Base-by-base conservation (phyloP, 176 grass and related monocot genomes). In the Triticum monococcum region DNA sequence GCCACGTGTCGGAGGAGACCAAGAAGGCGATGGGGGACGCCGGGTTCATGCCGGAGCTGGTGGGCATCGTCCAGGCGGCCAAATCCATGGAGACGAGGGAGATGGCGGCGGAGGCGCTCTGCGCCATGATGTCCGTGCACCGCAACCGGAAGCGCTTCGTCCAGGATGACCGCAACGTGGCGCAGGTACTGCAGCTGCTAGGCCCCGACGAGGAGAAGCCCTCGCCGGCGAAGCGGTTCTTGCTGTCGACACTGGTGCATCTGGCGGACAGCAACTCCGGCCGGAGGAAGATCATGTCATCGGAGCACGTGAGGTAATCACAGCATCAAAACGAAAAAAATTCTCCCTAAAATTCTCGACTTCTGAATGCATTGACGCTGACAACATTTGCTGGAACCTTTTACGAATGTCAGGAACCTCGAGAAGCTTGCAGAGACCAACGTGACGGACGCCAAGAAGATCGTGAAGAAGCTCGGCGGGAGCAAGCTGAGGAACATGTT, bases 1-100 rank as follows among this genome's bases (percentile, higher is more conserved):
- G 92, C 59, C 81, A 70, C 60, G 23, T 89, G 18, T 99, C 92
- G 20, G 90, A 94, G 62, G 92, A 87, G 71, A 61, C 83, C 3
- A 99, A 80, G 81, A 96, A 92, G 64, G 86, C 92, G 18, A 90
- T 96, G 88, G 97, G 97, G n/a, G 87, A 96, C 57, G 87, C 79
- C 41, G 90, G 92, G 26, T 89, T 99, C 89, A 96, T 99, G 89
- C 88, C 89, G 20, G 97, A 99, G 92, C 90, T 99, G 35, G 77
- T 93, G 50, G 14, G 16, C 33, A 79, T 93, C 69, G 86, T 99
- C 7, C 85, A 88, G 8, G 72, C 71, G 16, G 72, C 68, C 9
- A 90, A 83, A 25, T 91, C 87, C 3, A n/a, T 88, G 7, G 87
- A 99, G 66, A 72, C 84, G 48, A 67, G 92, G 31, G 97, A 96